Evolutionary conservation across 1,284 basidiomycete genomes (phyloP), one percentile per base, ranked within the genome.

Genomic region (Heliocybe sulcata): DNA sequence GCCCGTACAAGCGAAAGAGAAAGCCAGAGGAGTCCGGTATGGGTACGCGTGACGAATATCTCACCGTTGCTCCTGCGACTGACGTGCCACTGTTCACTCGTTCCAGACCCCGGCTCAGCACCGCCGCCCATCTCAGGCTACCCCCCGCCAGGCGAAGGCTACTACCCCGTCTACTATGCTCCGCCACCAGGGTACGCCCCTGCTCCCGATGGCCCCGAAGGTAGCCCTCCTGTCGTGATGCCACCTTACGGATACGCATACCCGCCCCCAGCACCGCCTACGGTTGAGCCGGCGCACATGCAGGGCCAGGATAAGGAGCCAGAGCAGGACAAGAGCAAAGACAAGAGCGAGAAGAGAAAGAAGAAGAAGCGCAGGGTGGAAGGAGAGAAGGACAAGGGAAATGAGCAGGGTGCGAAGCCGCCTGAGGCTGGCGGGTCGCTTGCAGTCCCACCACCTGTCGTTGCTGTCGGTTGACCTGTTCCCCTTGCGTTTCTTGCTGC

Each of bases 1-100:
- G 90, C 0, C 91, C 90, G 0, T 93, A 93, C 72, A 90, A 90
- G 61, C 83, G 86, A 59, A 89, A 89, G 71, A 77, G 75, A 61
- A 84, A 85, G 63, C 58, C 64, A 4, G 53, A 63, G 4, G 63
- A 67, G 55, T 52, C 57, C 57, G 11, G 55, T 61, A 45, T 61
- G 59, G 57, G 56, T 55, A 20, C 58, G 66, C 64, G 4, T 29
- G 22, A 6, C 12, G 20, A 20, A 49, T 16, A 49, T 49, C 16
- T 19, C 16, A 16, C 16, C 12, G 4, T 49, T 49, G 47, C 4
- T 49, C 8, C 27, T 25, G 14, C 3, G 6, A 8, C 47, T 49
- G 47, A 49, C 20, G 22, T 25, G 16, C 25, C 20, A 49, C 11
- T 26, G 20, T 25, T 25, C 4, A 22, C 19, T 26, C 6, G 47